Base-by-base conservation (phyloP, 2,329 filamentous ascomycete genomes). In the Aspergillus sp. region DNA sequence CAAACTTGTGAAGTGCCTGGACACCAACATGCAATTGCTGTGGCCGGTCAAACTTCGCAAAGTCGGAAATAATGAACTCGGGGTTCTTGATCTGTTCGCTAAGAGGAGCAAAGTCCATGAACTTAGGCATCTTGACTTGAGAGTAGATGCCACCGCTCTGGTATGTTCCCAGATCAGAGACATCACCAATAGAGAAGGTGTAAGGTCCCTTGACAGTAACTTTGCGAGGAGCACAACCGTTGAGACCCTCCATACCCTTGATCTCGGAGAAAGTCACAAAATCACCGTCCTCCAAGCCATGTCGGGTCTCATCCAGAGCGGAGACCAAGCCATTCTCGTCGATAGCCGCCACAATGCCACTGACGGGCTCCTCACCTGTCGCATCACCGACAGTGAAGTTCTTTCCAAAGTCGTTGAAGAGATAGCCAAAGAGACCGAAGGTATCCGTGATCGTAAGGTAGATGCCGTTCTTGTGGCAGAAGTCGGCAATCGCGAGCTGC, bases 41-140 rank as follows among this genome's bases (percentile, higher is more conserved):
- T 1, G 95, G 95, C 49, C 95, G 90, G 76, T 98, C 95, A 67
- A 97, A 98, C 78, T 99, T 99, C 78, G 95, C 95, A 73, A 93
- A 99, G 75, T 99, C 95, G 21, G 95, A 96, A 62, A 96, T 86
- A 71, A 98, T 80, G 65, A 96, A 87, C 70, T 97, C 94, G 2
- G 95, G 95, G 60, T 92, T 90, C 77, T 91, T 91, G 59, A 97
- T 78, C 62, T 96, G 86, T 55, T 86, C 81, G 44, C 88, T 88
- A 59, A 97, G 86, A 42, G 87, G 83, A 80, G 96, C 91, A 79
- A 98, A 99, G 74, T 95, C 86, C 70, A 98, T 79, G 57, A 92
- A 86, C 80, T 95, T 96, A 54, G 95, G 95, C 94, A 97, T 97
- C 84, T 98, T 99, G 77, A 98, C 95, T 77, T 99, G 95, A 41